phyloP scores from a whole-genome alignment of 768 basidiomycete species.

The Coprinopsis strossmayeri region DNA sequence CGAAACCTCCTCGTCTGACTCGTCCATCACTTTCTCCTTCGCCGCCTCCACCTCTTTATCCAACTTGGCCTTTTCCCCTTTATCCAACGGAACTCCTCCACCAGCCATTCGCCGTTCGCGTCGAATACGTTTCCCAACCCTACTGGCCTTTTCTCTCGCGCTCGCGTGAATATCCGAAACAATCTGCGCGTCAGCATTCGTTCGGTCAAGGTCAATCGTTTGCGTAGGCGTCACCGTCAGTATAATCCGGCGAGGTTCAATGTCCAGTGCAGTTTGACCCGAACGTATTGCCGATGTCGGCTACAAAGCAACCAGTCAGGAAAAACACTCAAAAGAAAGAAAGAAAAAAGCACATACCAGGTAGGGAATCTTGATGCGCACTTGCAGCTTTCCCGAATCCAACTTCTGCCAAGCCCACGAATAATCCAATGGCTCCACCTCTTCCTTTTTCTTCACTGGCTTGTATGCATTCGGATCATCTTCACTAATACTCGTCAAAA shows the following conservation, averaged over 20 bases:
- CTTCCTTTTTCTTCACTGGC: not conserved
- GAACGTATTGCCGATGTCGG: conserved; percentile 43
- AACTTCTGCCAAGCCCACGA: conserved; percentile 51
- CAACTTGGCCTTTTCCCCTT: too few relatives aligned
- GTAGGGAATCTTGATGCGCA: conserved; percentile 48
- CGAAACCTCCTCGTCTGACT: conserved; percentile 23
- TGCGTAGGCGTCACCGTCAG: conserved; percentile 40
- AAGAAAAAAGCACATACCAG: conserved; percentile 38
- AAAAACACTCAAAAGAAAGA: conserved; percentile 2
- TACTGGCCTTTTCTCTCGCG: not conserved
- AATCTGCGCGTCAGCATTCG: conserved; percentile 50
- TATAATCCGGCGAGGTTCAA: conserved; percentile 49
- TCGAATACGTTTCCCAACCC: not conserved
- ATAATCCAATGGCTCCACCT: conserved; percentile 5
- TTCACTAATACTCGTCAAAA: too few relatives aligned
- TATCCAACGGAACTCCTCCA: not conserved
- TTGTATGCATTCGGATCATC: too few relatives aligned
- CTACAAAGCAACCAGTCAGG: conserved; percentile 3
- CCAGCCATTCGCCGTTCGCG: not conserved
- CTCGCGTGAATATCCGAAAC: conserved; percentile 16
- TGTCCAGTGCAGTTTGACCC: conserved; percentile 33
- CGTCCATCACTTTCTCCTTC: conserved; percentile 18
- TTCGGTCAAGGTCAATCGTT: conserved; percentile 52
- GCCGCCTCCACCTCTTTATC: not conserved
- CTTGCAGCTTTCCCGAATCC: conserved; percentile 31